Conservation (phyloP, 2,329 filamentous ascomycete genomes). For the Paracoccidioides brasiliensis region DNA sequence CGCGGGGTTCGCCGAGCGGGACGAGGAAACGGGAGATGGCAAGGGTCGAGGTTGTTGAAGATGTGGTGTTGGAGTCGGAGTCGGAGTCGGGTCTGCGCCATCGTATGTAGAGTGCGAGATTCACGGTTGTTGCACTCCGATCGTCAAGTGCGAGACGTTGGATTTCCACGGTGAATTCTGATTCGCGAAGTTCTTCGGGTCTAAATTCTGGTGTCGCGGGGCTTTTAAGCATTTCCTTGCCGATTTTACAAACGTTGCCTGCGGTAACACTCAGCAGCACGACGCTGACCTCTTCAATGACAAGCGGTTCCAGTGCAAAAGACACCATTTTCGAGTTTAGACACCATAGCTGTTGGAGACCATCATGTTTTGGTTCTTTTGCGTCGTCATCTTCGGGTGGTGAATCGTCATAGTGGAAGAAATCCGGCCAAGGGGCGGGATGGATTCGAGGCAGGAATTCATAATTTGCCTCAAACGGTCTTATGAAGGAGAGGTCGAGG, state of each 20-base stretch:
- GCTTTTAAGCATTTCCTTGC: slow-evolving; percentile 21
- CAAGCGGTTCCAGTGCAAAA: slow-evolving; percentile 53
- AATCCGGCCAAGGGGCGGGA: slow-evolving; percentile 67
- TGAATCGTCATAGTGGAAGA: slow-evolving; percentile 53
- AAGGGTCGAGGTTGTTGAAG: slow-evolving; percentile 45
- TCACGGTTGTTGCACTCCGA: slow-evolving; percentile 58
- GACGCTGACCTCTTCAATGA: slow-evolving; percentile 53
- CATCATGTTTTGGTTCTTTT: slow-evolving; percentile 32
- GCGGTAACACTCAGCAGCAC: slow-evolving; percentile 48
- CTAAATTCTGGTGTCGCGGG: slow-evolving; percentile 34
- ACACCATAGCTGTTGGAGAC: slow-evolving; percentile 70
- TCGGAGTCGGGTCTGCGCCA: slow-evolving; percentile 52
- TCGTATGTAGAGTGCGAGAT: slow-evolving; percentile 59
- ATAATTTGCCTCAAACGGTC: slow-evolving; percentile 85
- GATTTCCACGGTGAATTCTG: slow-evolving; percentile 58
- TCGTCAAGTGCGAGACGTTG: slow-evolving; percentile 74
- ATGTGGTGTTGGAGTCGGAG: slow-evolving; percentile 4
- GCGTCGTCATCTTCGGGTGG: slow-evolving; percentile 17
- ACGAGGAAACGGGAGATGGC: slow-evolving; percentile 68
- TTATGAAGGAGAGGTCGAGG: slow-evolving; percentile 58
- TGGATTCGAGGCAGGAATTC: slow-evolving; percentile 72
- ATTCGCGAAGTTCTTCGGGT: slow-evolving; percentile 57
- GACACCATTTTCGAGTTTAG: slow-evolving; percentile 60
- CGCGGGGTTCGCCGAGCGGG: slow-evolving; percentile 72
- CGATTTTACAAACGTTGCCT: slow-evolving; percentile 45